Conservation (phyloP, 352 stramenopile species). For the Globisporangium carolinianum region DNA sequence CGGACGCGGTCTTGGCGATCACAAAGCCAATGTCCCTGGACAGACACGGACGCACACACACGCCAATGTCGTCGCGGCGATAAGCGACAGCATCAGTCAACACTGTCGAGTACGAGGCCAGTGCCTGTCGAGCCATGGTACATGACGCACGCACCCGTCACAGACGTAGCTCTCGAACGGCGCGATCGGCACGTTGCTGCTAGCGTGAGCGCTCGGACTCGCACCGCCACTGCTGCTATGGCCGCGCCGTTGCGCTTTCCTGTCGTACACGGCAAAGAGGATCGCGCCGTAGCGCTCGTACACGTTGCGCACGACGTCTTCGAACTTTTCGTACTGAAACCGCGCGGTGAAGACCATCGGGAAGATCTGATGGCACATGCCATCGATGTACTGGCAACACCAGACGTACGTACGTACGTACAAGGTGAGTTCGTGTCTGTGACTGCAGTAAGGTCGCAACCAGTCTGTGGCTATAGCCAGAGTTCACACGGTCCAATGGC, state of each 20-base stretch:
- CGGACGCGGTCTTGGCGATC: slow-evolving; percentile 37
- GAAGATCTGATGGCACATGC: slow-evolving; percentile 65
- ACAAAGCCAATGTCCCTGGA: slow-evolving; percentile 62
- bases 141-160: slow-evolving; percentile 35
- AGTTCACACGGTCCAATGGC: too few species aligned
- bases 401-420: neutral
- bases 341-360: slow-evolving; percentile 51
- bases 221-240: neutral
- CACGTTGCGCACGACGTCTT: slow-evolving; percentile 43
- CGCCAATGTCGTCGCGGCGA: neutral
- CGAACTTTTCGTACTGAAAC: slow-evolving; percentile 48
- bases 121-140: neutral
- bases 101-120: neutral
- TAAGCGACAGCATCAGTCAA: neutral
- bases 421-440: too few species aligned
- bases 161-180: slow-evolving; percentile 36
- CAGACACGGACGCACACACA: neutral
- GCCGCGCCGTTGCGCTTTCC: neutral
- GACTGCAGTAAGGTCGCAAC: too few species aligned
- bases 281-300: slow-evolving; percentile 47
- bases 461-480: too few species aligned
- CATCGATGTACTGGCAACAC: slow-evolving; percentile 44
- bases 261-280: slow-evolving; percentile 23
- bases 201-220: too few species aligned
- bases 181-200: slow-evolving; percentile 20